Base-by-base conservation (phyloP, 2,329 filamentous ascomycete genomes). In the Chaetomiaceae sp. region DNA sequence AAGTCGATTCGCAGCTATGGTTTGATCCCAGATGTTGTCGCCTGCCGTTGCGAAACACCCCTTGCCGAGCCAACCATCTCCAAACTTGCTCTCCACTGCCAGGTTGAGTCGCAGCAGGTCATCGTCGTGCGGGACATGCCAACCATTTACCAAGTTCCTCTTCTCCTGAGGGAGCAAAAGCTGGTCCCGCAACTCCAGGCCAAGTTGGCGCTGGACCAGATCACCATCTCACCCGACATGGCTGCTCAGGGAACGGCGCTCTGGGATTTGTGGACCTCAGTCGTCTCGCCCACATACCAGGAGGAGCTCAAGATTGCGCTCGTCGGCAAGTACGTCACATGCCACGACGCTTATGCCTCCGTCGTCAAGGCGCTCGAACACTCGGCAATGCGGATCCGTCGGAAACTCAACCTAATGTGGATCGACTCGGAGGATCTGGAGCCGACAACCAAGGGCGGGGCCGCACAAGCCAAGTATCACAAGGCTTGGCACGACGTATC, bases 91-190 rank as follows among this genome's bases (percentile, higher is more conserved):
- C 82, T 83, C 65, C 89, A 86, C 72, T 97, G 92, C 70, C 89
- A 96, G 66, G 86, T 96, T 43, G 89, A 95, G 49, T 73, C 80
- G 10, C 80, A 90, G 60, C 90, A 96, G 67, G 90, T 97, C 38
- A 76, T 97, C 58, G 87, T 83, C n/a, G 91, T 99, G 10, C 86
- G 87, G 62, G 87, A 97, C 68, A 89, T 97, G 71, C 78, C 85
- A 18, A 90, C 90, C 11, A 95, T 89, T 48, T 99, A 99, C 72
- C 91, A 96, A 60, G 92, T 97, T 2, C 94, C 94, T 1, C 77
- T 96, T n/a, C 86, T 97, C 21, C 84, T 97, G 13, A 82, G 92
- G 62, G 79, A 90, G 61, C 89, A 97, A 72, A 82, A 84, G 21
- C 76, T 97, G 2, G 74, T 92, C 8, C 70, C 76, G 11, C 79